Percentiles rank a stretch among this genome's conserved stretches.
These are phyloP conservation scores for Lolium multiflorum DNA, from an alignment of 176 grass and related monocot genomes.

Conservation along the genomic window DNA sequence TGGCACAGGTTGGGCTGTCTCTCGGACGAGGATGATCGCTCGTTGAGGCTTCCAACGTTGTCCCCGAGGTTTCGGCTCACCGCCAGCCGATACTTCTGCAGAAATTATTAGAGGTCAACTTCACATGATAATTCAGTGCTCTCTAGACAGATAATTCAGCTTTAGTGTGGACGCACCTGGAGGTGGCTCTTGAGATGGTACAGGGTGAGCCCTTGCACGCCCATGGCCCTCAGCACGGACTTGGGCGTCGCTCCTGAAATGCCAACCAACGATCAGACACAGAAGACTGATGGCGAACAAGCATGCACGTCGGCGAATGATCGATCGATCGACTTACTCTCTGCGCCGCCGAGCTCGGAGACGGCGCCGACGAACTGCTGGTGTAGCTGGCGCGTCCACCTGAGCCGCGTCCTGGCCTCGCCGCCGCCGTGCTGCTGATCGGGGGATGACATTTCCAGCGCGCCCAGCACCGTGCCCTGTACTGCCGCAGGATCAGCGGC, in stretches of 20 bases:
- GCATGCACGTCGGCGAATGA: not conserved
- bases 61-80: slow-evolving; percentile 42
- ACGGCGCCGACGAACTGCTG: slow-evolving; percentile 68
- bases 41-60: slow-evolving; percentile 36
- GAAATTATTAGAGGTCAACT: not conserved
- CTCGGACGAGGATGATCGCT: slow-evolving; percentile 40
- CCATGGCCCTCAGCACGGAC: slow-evolving; percentile 76
- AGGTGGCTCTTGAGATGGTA: slow-evolving; percentile 96
- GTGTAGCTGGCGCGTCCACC: slow-evolving; percentile 86
- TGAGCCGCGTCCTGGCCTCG: slow-evolving; percentile 63
- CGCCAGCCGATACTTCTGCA: slow-evolving; percentile 81
- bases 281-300: not conserved
- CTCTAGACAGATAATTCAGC: not conserved
- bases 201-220: slow-evolving; percentile 75
- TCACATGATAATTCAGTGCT: not conserved
- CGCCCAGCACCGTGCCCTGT: slow-evolving; percentile 39
- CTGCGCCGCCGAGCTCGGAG: slow-evolving; percentile 72
- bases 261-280: slow-evolving; percentile 26
- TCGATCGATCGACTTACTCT: slow-evolving; percentile 55
- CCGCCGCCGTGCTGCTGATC: slow-evolving; percentile 21
- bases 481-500: slow-evolving; percentile 10
- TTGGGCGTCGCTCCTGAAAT: slow-evolving; percentile 88
- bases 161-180: slow-evolving; percentile 50
- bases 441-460: slow-evolving; percentile 45
- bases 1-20: slow-evolving; percentile 26